Base-by-base conservation (phyloP, 257 asterid species). In the Plantago major region DNA sequence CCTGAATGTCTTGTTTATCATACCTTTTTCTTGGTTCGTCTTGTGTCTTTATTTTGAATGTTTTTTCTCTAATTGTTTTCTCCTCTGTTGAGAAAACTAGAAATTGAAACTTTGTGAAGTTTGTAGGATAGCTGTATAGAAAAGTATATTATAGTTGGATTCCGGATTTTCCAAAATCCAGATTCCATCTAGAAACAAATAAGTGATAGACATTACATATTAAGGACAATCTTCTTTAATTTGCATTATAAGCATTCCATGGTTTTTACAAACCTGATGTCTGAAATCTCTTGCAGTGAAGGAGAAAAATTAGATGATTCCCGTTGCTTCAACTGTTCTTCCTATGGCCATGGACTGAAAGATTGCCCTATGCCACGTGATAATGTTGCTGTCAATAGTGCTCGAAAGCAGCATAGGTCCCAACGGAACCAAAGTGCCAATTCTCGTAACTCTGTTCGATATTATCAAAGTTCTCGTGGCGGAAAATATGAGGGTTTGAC, bases 321-420 rank as follows among this genome's bases (percentile, higher is more conserved):
- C 47, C 96, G 99, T 51, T 93, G 99, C 76, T 93, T 93, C 75
- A 93, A 93, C 72, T 93, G 99, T 81, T 84, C 88, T 69, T 89
- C 97, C 3, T 93, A 89, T 79, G 75, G 78, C 81, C 99, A 93
- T 76, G 76, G 94, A 13, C 66, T 93, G 72, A 93, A 77, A 77
- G 97, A 93, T 43, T 93, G 99, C 80, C 78, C 88, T 60, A 87
- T 85, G 75, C 97, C 99, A 66, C 97, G 97, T 59, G 87, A 93
- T 67, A 80, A 60, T 71, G 79, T 42, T 61, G 96, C 96, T 65
- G 95, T 93, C 50, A 89, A 73, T 74, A 85, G 56, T 80, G 99
- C 99, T 60, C 85, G 99, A 61, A 93, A 87, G 73, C 81, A 86
- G 71, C 97, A 87, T 64, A 76, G 74, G 59, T 69, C 80, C 12